phyloP scores from a whole-genome alignment of 1,139 yeast species.

The Spencermartinsiella ligniputridi region DNA sequence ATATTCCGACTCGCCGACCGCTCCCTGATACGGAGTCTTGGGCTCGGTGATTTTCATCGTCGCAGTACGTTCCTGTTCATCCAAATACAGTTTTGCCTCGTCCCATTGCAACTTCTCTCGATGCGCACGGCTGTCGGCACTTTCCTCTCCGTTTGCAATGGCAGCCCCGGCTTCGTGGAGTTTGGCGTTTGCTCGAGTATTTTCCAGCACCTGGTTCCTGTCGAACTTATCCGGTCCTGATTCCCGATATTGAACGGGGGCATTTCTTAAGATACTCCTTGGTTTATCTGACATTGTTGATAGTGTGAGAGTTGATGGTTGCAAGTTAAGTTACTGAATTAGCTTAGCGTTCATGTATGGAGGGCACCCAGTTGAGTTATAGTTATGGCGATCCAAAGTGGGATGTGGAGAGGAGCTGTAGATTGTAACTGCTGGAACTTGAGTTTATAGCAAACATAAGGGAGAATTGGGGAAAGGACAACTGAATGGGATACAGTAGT shows the following conservation, averaged over 20 bases:
- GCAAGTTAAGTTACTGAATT: too few species aligned
- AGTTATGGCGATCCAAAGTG: too few species aligned
- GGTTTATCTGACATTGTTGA: slow-evolving; percentile 12
- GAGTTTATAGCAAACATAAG: too few species aligned
- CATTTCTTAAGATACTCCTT: slow-evolving; percentile 37
- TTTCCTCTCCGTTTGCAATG: slow-evolving; percentile 7
- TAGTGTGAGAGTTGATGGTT: background rate
- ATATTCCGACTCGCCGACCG: slow-evolving; percentile 83
- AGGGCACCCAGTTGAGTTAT: too few species aligned
- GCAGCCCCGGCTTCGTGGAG: slow-evolving; percentile 31
- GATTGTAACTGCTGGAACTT: too few species aligned
- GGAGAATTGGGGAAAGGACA: too few species aligned
- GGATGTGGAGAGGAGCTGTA: too few species aligned
- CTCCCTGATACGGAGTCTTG: slow-evolving; percentile 94
- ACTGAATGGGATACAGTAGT: too few species aligned
- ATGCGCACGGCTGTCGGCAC: background rate
- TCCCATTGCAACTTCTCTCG: slow-evolving; percentile 54
- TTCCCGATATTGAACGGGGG: slow-evolving; percentile 19
- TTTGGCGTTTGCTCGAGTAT: slow-evolving; percentile 43
- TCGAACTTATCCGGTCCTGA: slow-evolving; percentile 28
- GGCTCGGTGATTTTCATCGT: slow-evolving; percentile 93
- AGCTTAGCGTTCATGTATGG: too few species aligned
- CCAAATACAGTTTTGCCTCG: slow-evolving; percentile 59
- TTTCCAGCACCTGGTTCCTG: slow-evolving; percentile 43
- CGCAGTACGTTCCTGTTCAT: slow-evolving; percentile 66